Evolutionary conservation across 768 basidiomycete species (phyloP), one percentile per base, ranked within the genome.

Genomic region (Hirschioporus abietinus): DNA sequence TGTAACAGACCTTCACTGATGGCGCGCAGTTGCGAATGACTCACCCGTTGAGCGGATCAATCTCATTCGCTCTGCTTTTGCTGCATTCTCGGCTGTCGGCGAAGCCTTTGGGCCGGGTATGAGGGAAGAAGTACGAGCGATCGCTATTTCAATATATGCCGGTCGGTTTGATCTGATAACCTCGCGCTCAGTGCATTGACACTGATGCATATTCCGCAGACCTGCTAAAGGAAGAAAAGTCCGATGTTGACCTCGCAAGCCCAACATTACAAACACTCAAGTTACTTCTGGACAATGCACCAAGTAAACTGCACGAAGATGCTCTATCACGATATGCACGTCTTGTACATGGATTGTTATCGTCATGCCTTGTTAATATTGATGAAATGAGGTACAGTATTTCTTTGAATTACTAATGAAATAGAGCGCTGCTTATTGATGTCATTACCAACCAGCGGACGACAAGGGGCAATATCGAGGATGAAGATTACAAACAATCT

Each of bases 401-500:
- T 34, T 35, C n/a, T 58, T 0, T 52, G 23, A 58, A n/a, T 3
- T 52, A 25, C 57, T 7, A 24, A 35, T 65, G 5, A 35, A 20
- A 30, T 20, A 5, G 20, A 27, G 0, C 60, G 6, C 18, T 60
- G 52, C 24, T 52, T 26, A 35, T 58, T 52, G 42, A 35, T 60
- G 26, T 61, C 35, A 70, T 73, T 23, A 68, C 63, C 57, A 30
- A 65, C 36, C 69, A 96, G 96, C 52, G 91, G 92, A 10, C 89
- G 96, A 61, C 83, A 88, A 67, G 96, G 95, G 0, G 70, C 82
- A 0, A 87, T 91, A 10, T 91, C 91, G 1, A 78, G 85, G 1
- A 87, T 89, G 75, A 98, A 98, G 79, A 82, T 92, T 75, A 96
- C 94, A 78, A 93, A 88, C 72, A 99, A 97, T 75, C 82, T 98